Conservation (phyloP, 2,329 filamentous ascomycete species). For the Venturia carpophila region DNA sequence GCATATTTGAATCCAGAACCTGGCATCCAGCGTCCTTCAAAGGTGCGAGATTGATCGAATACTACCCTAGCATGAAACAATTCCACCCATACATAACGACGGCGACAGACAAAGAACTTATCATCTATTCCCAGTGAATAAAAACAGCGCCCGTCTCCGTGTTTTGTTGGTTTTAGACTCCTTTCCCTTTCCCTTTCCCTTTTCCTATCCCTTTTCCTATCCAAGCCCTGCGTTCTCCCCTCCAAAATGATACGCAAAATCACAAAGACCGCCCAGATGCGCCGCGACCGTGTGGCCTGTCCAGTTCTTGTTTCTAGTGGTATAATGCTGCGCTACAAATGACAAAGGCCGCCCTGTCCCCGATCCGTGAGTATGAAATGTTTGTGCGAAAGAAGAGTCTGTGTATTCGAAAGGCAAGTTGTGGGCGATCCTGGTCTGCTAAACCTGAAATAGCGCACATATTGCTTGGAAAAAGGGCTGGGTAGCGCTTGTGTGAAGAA, state of each 20-base stretch:
- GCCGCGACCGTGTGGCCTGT: neutral
- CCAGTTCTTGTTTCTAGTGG: neutral
- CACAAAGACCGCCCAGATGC: neutral
- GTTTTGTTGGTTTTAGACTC: neutral
- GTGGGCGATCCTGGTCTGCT: neutral
- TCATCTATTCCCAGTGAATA: neutral
- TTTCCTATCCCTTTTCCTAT: neutral
- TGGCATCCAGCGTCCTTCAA: no score
- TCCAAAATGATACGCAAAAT: neutral
- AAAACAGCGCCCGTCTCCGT: neutral
- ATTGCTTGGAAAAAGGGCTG: neutral
- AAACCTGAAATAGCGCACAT: neutral
- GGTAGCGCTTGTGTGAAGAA: no score
- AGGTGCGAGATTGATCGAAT: no score
- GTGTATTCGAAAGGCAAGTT: neutral
- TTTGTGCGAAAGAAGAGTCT: neutral
- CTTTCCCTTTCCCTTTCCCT: neutral
- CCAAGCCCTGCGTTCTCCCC: neutral
- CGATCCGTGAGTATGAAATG: conserved; percentile 5
- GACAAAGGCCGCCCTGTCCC: neutral
- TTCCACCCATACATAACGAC: no score
- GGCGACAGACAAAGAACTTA: no score
- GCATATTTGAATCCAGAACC: no score
- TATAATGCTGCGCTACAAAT: conserved; percentile 9
- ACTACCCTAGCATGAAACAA: no score